A percentile compares a stretch with the other conserved stretches of the same genome.
Conservation (phyloP, 192 early-diverging fungal species). For the Umbelopsis sp. region DNA sequence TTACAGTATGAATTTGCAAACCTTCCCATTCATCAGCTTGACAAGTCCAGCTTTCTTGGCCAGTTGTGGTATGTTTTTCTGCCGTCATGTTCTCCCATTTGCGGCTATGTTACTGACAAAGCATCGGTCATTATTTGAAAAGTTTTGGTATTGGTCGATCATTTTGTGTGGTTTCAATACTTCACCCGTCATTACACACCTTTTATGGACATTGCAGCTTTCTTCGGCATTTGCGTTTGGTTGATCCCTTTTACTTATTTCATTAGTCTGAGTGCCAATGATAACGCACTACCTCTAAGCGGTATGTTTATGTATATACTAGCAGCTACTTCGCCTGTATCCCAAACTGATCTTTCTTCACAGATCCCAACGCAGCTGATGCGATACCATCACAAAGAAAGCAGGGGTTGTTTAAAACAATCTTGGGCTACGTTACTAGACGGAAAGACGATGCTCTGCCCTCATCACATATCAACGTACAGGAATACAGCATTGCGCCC, state of each 20-base stretch:
- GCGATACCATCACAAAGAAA: constrained; percentile 30
- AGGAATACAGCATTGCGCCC: constrained; percentile 9
- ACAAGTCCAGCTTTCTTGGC: constrained; percentile 73
- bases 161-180: constrained; percentile 95
- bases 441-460: neutral
- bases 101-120: neutral
- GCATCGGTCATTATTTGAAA: neutral
- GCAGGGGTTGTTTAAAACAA: constrained; percentile 33
- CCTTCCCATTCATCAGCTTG: constrained; percentile 85
- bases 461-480: constrained; percentile 14
- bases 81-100: neutral
- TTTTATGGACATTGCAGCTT: constrained; percentile 83
- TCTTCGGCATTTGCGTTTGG: constrained; percentile 96
- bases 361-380: constrained; percentile 31
- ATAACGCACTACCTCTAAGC: constrained; percentile 71
- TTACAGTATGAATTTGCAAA: constrained; percentile 79
- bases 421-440: constrained; percentile 24
- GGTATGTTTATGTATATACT: constrained; percentile 26
- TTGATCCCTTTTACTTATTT: constrained; percentile 91
- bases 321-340: neutral
- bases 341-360: neutral
- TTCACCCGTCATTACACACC: constrained; percentile 74
- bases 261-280: constrained; percentile 91
- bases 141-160: constrained; percentile 83
- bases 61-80: constrained; percentile 71